Evolutionary conservation across 2,329 filamentous ascomycete species (phyloP).

Genomic region (Aspergillus proliferans): DNA sequence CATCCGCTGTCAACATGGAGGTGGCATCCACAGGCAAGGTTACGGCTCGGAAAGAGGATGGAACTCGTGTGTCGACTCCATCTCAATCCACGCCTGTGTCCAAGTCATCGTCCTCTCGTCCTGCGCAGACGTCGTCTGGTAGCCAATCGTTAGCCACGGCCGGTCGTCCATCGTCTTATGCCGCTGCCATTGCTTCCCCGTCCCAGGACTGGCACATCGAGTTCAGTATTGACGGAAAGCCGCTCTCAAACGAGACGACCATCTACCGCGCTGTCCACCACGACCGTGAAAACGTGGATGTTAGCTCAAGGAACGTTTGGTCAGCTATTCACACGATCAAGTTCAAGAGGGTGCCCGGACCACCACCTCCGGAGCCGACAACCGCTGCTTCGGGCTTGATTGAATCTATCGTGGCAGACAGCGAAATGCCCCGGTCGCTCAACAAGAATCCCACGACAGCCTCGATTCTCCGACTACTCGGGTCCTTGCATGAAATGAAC

Average conservation of each 20-base stretch:
- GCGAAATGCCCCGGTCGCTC: constrained; percentile 69
- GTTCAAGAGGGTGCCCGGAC: constrained; percentile 78
- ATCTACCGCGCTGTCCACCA: constrained; percentile 92
- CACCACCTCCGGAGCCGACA: constrained; percentile 66
- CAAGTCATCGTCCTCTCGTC: constrained; percentile 34
- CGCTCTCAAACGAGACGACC: constrained; percentile 84
- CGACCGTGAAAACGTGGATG: constrained; percentile 53
- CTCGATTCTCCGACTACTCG: constrained; percentile 78
- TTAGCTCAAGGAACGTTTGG: constrained; percentile 74
- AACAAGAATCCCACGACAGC: constrained; percentile 78
- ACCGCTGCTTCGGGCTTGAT: constrained; percentile 53
- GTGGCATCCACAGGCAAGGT: constrained; percentile 80
- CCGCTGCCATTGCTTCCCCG: constrained; percentile 69
- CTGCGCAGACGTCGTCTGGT: constrained; percentile 15
- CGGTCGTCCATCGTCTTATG: constrained; percentile 64
- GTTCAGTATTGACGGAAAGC: constrained; percentile 78
- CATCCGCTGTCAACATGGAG: constrained; percentile 86
- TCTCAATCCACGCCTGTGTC: constrained; percentile 52
- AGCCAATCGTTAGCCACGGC: constrained; percentile 47
- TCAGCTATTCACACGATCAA: constrained; percentile 85
- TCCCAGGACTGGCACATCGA: constrained; percentile 97
- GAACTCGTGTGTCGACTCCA: constrained; percentile 77
- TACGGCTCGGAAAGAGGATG: constrained; percentile 86
- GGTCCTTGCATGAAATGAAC: constrained; percentile 87
- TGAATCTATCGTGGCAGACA: constrained; percentile 45